Conservation (phyloP, 305 asterid genomes). For the Ilex paraguariensis region DNA sequence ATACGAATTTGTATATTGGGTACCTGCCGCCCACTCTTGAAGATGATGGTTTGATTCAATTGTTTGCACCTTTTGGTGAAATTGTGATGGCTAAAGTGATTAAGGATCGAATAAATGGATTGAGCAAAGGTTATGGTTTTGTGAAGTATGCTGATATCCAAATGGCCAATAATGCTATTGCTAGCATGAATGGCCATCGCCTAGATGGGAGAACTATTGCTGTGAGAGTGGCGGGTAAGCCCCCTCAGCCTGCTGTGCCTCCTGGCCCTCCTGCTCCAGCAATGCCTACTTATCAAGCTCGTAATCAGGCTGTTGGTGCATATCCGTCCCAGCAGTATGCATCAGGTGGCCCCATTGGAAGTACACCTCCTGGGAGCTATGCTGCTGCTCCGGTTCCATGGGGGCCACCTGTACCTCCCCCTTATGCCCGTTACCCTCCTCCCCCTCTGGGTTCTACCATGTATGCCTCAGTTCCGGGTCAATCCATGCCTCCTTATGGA, state of each 20-base stretch:
- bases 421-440: slow-evolving; percentile 58
- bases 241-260: slow-evolving; percentile 78
- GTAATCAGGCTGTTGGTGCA: slow-evolving; percentile 51
- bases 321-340: slow-evolving; percentile 84
- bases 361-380: slow-evolving; percentile 56
- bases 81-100: slow-evolving; percentile 98
- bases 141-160: slow-evolving; percentile 83
- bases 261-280: slow-evolving; percentile 84
- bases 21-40: slow-evolving; percentile 88
- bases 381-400: slow-evolving; percentile 56
- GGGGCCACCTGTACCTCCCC: slow-evolving; percentile 68
- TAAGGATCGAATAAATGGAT: slow-evolving; percentile 68
- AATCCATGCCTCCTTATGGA: slow-evolving; percentile 50
- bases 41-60: slow-evolving; percentile 73
- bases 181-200: slow-evolving; percentile 86
- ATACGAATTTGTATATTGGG: slow-evolving; percentile 83
- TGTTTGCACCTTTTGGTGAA: slow-evolving; percentile 83
- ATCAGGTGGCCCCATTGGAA: slow-evolving; percentile 63
- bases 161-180: slow-evolving; percentile 84
- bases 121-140: slow-evolving; percentile 95
- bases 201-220: slow-evolving; percentile 95
- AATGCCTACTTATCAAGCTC: slow-evolving; percentile 53
- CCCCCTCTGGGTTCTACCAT: slow-evolving; percentile 75
- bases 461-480: slow-evolving; percentile 57
- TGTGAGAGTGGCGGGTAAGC: slow-evolving; percentile 92